Conservation (phyloP, 2,329 filamentous ascomycete species). For the Aspergillus sergii region DNA sequence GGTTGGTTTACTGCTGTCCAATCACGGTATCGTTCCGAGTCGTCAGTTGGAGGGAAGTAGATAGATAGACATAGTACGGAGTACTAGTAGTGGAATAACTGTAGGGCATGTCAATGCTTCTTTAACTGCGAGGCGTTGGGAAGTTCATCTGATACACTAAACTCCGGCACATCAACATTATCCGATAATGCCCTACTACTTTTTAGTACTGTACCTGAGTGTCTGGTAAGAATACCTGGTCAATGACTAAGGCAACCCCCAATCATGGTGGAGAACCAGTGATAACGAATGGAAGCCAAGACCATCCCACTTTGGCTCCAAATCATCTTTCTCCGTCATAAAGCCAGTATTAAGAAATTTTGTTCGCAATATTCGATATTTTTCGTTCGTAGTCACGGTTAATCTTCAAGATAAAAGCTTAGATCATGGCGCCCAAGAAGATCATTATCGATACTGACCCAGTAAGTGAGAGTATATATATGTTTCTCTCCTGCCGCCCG, state of each 20-base stretch:
- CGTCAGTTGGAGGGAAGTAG: neutral
- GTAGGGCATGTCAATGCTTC: neutral
- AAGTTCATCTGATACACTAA: neutral
- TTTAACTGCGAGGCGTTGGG: neutral
- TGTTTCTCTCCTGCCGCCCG: neutral
- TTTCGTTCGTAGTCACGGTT: neutral
- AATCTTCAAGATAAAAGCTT: neutral
- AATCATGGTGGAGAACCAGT: conserved; percentile 15
- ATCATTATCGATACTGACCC: conserved; percentile 98
- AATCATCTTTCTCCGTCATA: neutral
- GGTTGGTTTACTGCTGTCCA: neutral
- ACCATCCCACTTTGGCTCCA: conserved; percentile 19
- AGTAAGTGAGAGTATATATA: conserved; percentile 51
- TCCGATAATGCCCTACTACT: neutral
- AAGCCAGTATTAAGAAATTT: neutral
- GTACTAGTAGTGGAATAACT: neutral
- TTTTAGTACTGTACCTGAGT: neutral
- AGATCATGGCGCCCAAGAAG: conserved; percentile 50
- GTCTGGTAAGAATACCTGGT: neutral
- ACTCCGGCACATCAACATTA: neutral
- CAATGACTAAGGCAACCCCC: neutral
- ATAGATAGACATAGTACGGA: neutral
- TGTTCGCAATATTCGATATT: neutral
- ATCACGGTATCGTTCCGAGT: neutral
- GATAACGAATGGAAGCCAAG: conserved; percentile 19